Conservation (phyloP, 2,329 filamentous ascomycete genomes). For the Nothophaeocryptopus gaeumannii region DNA sequence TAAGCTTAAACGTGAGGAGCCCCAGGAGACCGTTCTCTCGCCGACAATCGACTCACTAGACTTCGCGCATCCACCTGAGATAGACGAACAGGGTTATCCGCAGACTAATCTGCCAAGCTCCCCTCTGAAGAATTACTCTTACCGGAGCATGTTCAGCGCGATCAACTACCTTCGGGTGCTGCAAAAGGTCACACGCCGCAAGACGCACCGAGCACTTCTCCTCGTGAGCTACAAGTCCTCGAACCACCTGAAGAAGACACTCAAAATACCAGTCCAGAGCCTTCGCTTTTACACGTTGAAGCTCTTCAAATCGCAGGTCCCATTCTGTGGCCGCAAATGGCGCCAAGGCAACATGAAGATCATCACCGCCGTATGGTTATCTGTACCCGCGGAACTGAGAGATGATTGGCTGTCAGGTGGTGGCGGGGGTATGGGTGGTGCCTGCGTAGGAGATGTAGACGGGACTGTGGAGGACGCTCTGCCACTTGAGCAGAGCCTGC, state of each 20-base stretch:
- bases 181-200: constrained; percentile 95
- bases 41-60: constrained; percentile 28
- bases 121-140: constrained; percentile 85
- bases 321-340: constrained; percentile 98
- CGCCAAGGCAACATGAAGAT: constrained; percentile 97
- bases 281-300: constrained; percentile 93
- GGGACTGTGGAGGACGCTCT: constrained; percentile 90
- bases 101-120: constrained; percentile 65
- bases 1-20: constrained; percentile 51
- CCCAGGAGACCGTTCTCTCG: constrained; percentile 38
- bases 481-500: constrained; percentile 84
- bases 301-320: constrained; percentile 97
- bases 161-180: constrained; percentile 95
- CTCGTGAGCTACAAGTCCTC: constrained; percentile 95
- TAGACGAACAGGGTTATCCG: constrained; percentile 86
- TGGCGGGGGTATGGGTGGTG: constrained; percentile 39
- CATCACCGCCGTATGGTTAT: constrained; percentile 93
- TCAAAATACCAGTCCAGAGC: constrained; percentile 84
- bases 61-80: constrained; percentile 50
- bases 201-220: constrained; percentile 89
- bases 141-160: constrained; percentile 89
- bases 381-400: constrained; percentile 85
- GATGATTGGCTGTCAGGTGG: constrained; percentile 93
- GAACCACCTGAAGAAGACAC: constrained; percentile 83
- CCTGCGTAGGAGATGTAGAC: constrained; percentile 65